Percentiles rank a stretch among this genome's conserved stretches.
phyloP scores from a whole-genome alignment of 306 rosid species.

The Vigna mungo region DNA sequence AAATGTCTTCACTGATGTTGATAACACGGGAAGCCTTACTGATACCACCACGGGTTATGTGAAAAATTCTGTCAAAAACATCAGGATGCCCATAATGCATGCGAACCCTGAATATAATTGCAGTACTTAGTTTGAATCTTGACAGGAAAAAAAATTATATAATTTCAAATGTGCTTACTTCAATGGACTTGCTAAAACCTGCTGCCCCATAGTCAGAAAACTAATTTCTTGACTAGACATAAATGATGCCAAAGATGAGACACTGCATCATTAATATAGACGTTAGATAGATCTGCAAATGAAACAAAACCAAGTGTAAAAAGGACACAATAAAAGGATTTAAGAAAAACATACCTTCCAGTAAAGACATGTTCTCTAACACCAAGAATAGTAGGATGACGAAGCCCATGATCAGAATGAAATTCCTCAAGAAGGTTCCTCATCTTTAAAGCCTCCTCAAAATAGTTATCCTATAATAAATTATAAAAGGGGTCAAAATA shows the following conservation, averaged over 20 bases:
- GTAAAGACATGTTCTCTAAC: slow-evolving; percentile 95
- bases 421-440: slow-evolving; percentile 97
- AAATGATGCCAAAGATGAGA: slow-evolving; percentile 89
- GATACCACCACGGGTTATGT: slow-evolving; percentile 94
- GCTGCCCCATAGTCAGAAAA: slow-evolving; percentile 94
- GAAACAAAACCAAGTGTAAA: background rate
- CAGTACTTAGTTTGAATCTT: slow-evolving; percentile 22
- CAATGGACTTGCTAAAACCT: slow-evolving; percentile 94
- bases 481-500: slow-evolving; percentile 25
- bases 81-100: slow-evolving; percentile 99
- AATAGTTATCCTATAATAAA: slow-evolving; percentile 57
- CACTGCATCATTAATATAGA: slow-evolving; percentile 60
- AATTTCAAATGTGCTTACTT: slow-evolving; percentile 62
- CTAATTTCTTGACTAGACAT: slow-evolving; percentile 94
- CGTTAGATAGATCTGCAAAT: background rate
- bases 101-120: slow-evolving; percentile 69
- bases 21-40: slow-evolving; percentile 97
- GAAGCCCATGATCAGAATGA: slow-evolving; percentile 76
- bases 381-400: slow-evolving; percentile 89
- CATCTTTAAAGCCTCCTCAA: slow-evolving; percentile 84
- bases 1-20: slow-evolving; percentile 94
- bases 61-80: slow-evolving; percentile 94
- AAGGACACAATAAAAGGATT: slow-evolving; percentile 12
- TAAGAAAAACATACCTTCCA: slow-evolving; percentile 66
- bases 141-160: slow-evolving; percentile 31